Evolutionary conservation across 2,329 filamentous ascomycete genomes (phyloP).

Genomic region (Microsporum canis): DNA sequence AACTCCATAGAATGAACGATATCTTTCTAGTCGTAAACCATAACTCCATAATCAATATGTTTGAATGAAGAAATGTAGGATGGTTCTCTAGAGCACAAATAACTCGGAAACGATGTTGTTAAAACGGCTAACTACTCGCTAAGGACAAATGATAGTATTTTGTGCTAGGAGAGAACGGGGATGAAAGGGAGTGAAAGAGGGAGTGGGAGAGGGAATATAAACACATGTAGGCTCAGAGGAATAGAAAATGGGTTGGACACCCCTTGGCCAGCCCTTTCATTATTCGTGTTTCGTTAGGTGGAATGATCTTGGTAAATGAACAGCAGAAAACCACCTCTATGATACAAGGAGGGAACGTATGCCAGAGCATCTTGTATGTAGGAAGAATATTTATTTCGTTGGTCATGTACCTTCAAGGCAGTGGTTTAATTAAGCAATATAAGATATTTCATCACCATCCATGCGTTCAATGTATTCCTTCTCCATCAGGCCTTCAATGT

Average conservation of each 20-base stretch:
- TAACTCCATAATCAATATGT: not conserved
- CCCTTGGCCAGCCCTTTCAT: not conserved
- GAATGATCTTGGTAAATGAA: conserved; percentile 23
- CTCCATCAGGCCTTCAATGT: conserved; percentile 94
- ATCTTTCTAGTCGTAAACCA: not conserved
- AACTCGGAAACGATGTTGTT: not conserved
- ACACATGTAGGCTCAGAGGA: not conserved
- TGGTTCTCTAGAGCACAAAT: not conserved
- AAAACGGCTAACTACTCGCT: not conserved
- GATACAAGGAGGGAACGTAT: not conserved
- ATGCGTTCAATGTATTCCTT: conserved; percentile 97
- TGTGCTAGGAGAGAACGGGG: not conserved
- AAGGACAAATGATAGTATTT: not conserved
- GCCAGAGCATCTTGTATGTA: not conserved
- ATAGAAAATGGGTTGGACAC: not conserved
- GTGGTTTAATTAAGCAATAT: conserved; percentile 58
- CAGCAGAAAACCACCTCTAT: conserved; percentile 13
- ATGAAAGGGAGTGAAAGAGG: not conserved
- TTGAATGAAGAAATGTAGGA: not conserved
- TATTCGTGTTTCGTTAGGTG: not conserved
- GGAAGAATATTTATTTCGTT: not conserved
- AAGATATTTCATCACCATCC: conserved; percentile 82
- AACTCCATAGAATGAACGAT: not conserved
- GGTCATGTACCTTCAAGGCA: not conserved
- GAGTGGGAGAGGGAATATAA: not conserved